Evolutionary conservation across 805 yeast species (phyloP), one percentile per base, ranked within the genome.

Genomic region (Cyberlindnera xylosilytica): DNA sequence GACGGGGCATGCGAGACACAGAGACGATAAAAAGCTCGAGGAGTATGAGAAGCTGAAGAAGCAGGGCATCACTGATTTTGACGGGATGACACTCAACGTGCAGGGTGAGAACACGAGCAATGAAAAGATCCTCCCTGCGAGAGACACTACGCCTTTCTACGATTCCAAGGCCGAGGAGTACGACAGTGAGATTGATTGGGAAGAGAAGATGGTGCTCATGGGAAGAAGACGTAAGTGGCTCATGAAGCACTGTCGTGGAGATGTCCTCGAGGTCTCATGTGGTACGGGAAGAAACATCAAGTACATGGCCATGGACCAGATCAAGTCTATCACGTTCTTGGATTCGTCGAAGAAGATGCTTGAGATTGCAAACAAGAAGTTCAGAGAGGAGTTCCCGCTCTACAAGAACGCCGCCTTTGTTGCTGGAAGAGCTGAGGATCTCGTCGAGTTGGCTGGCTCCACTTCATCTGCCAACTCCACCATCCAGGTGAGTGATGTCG

Each of bases 221-320:
- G 73, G 82, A 44, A 72, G 70, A 55, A 73, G 85, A 64, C 73
- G 97, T 55, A 80, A 79, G 53, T 83, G 93, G 86, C 62, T 85
- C 35, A 85, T 86, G 89, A 75, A 70, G 28, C 85, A 84, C 47
- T 75, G 83, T 38, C 67, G 70, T 44, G 99, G 99, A 18, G 97
- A 93, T 59, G 97, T 89, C 2, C 67, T 93, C 43, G 99, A 93
- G 63, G 93, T 91, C 10, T 83, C 97, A 0, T 87, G 95, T 58
- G 99, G 99, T 45, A 93, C 99, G 0, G 98, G 99, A 6, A 75
- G 98, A 63, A 93, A 93, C 60, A 75, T 91, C 43, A 81, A 83
- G 36, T 90, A 83, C 59, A 64, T 88, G 52, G 74, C 81, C 40
- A 75, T 81, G 17, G 70, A 75, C 2, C 60, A 68, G 20, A 66